Percentiles rank a stretch among this genome's conserved stretches.
Evolutionary conservation across 1,139 yeast species (phyloP).

Genomic region (Suhomyces choctaworum): DNA sequence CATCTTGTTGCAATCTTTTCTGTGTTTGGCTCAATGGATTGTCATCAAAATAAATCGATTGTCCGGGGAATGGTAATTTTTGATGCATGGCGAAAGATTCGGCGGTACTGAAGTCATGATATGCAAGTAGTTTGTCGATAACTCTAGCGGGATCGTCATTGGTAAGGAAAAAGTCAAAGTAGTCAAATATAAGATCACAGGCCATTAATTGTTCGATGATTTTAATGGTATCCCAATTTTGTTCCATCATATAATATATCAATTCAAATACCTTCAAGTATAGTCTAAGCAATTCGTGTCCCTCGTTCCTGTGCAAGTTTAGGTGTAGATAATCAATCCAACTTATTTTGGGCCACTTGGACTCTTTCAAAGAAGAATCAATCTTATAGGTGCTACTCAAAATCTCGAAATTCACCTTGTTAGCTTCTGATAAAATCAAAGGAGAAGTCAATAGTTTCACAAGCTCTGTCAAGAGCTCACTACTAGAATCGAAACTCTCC

Average conservation of each 20-base stretch:
- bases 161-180: conserved; percentile 12
- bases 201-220: background rate
- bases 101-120: conserved; percentile 35
- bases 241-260: conserved; percentile 2
- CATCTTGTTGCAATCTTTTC: background rate
- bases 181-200: conserved; percentile 9
- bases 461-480: conserved; percentile 19
- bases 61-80: conserved; percentile 24
- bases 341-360: conserved; percentile 38
- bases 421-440: conserved; percentile 19
- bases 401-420: conserved; percentile 26
- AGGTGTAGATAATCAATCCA: conserved; percentile 40
- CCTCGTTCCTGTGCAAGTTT: conserved; percentile 28
- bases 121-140: conserved; percentile 15
- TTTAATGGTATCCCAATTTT: background rate
- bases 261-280: conserved; percentile 41
- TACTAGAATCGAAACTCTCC: conserved; percentile 6
- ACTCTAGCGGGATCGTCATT: background rate
- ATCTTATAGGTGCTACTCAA: conserved; percentile 29
- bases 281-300: conserved; percentile 27
- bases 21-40: background rate
- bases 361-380: conserved; percentile 32
- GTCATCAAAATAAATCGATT: conserved; percentile 19
- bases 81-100: conserved; percentile 32
- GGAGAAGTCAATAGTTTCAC: conserved; percentile 11